Conservation (phyloP, 2,329 filamentous ascomycete species). For the Diplodia sapinea region DNA sequence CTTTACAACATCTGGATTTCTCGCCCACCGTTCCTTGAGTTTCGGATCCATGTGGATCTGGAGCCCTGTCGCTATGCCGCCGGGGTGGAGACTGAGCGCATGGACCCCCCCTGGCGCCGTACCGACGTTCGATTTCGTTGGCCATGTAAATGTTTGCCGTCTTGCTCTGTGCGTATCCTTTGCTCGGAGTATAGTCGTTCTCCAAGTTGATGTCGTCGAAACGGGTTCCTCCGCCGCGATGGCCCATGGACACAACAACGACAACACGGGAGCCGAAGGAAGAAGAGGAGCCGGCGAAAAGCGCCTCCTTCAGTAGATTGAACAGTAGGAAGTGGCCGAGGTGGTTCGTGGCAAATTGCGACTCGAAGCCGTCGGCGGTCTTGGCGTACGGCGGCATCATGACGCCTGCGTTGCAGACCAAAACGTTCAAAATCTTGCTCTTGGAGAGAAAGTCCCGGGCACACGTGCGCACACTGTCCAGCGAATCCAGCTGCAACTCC, state of each 20-base stretch:
- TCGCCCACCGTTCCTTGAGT: conserved; percentile 57
- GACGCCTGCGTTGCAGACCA: conserved; percentile 50
- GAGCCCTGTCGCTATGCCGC: conserved; percentile 48
- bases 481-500: conserved; percentile 37
- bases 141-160: conserved; percentile 41
- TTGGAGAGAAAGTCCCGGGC: conserved; percentile 36
- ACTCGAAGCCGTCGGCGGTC: conserved; percentile 53
- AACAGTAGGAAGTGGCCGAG: conserved; percentile 54
- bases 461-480: conserved; percentile 36
- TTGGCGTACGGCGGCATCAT: conserved; percentile 42
- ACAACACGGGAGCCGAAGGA: conserved; percentile 42
- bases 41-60: conserved; percentile 52
- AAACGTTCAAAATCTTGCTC: conserved; percentile 41
- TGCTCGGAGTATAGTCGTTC: conserved; percentile 46
- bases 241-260: conserved; percentile 39
- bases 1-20: conserved; percentile 47
- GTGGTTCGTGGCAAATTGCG: conserved; percentile 55
- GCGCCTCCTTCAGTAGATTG: conserved; percentile 50
- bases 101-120: conserved; percentile 36
- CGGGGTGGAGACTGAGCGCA: conserved; percentile 43
- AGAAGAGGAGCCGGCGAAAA: conserved; percentile 40
- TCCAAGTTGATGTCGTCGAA: conserved; percentile 52
- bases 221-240: conserved; percentile 40
- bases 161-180: conserved; percentile 36
- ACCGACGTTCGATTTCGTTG: conserved; percentile 28